Percentiles rank a stretch among this genome's conserved stretches.
phyloP scores from a whole-genome alignment of 2,329 filamentous ascomycete species.

The Colletotrichum agaves region DNA sequence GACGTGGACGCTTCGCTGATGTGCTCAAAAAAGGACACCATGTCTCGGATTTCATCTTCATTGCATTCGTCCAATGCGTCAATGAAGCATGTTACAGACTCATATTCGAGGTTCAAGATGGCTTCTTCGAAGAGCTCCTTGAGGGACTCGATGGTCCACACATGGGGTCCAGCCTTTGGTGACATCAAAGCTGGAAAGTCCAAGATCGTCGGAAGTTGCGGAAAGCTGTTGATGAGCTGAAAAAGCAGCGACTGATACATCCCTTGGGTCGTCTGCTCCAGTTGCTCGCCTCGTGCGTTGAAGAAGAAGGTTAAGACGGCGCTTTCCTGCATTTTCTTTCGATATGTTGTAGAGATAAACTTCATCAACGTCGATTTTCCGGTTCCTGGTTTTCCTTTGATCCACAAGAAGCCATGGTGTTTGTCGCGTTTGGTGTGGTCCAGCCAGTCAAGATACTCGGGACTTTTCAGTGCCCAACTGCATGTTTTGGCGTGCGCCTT shows the following conservation, averaged over 20 bases:
- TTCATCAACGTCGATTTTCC: neutral
- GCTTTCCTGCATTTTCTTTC: neutral
- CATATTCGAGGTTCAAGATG: slow-evolving; percentile 7
- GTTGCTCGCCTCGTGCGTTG: neutral
- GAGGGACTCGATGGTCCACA: neutral
- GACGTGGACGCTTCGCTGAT: neutral
- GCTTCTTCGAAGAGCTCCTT: neutral
- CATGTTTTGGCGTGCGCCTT: neutral
- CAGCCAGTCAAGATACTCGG: neutral
- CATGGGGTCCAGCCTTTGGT: accelerated
- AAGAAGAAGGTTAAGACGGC: neutral
- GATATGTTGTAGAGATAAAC: neutral
- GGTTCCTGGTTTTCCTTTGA: neutral
- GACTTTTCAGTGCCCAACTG: neutral
- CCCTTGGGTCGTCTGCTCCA: neutral
- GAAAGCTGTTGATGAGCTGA: neutral
- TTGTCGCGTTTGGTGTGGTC: neutral
- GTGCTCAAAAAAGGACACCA: neutral
- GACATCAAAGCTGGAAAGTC: accelerated
- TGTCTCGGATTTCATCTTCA: slow-evolving; percentile 5
- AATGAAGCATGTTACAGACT: slow-evolving; percentile 29
- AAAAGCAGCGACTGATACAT: neutral
- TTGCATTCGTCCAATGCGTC: slow-evolving; percentile 31
- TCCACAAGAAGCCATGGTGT: neutral
- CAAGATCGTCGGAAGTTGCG: neutral